Conservation (phyloP, 2,329 filamentous ascomycete species). For the Scleromitrula shiraiana region DNA sequence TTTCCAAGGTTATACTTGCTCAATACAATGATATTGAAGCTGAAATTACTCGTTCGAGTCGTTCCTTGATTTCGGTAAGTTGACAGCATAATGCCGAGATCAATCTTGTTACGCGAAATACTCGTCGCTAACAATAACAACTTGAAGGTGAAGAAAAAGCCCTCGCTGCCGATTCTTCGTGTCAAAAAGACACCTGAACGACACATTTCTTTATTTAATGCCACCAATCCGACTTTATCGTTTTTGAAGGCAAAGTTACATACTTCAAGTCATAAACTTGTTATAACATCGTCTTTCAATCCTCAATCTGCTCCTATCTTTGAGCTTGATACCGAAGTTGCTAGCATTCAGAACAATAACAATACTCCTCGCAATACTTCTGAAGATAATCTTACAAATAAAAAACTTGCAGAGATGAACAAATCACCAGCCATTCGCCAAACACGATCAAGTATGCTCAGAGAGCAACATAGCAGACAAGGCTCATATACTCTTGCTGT, state of each 20-base stretch:
- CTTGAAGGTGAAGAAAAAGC: background rate
- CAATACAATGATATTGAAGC: background rate
- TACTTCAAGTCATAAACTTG: background rate
- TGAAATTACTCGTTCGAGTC: background rate
- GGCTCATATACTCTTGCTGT: background rate
- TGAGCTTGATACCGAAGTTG: background rate
- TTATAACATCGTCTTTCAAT: background rate
- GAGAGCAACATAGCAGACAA: background rate
- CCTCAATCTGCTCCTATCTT: background rate
- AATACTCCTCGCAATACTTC: background rate
- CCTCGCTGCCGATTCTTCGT: background rate
- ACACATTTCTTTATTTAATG: slow-evolving; percentile 1
- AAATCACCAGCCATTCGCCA: background rate
- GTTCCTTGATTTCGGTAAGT: background rate
- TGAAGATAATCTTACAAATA: background rate
- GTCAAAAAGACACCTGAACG: background rate
- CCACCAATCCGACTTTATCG: slow-evolving; percentile 1
- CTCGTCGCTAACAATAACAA: background rate
- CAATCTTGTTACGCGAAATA: background rate
- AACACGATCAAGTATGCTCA: background rate
- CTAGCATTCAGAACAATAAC: background rate
- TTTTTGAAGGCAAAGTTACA: background rate
- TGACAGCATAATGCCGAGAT: background rate
- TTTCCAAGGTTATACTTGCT: slow-evolving; percentile 4
- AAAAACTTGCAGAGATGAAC: background rate